A percentile compares a stretch with the other conserved stretches of the same genome.
phyloP scores from a whole-genome alignment of 2,329 filamentous ascomycete genomes.

The Fusarium vanettenii region DNA sequence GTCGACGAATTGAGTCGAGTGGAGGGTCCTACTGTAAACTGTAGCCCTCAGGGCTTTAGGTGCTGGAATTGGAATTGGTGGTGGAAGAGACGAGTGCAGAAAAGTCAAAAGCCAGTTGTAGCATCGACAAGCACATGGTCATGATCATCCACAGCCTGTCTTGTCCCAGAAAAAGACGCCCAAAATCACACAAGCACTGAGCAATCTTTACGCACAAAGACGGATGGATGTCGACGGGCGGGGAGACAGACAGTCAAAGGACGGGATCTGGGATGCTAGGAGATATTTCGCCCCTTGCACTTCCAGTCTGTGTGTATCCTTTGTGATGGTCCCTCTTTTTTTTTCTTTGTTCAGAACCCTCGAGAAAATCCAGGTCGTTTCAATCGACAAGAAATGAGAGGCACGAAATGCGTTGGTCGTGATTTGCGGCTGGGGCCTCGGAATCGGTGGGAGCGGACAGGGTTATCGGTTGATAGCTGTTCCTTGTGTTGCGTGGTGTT shows the following conservation, averaged over 20 bases:
- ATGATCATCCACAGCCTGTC: neutral
- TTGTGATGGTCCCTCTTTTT: neutral
- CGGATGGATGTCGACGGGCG: conserved; percentile 7
- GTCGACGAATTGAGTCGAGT: conserved; percentile 1
- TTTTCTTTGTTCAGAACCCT: conserved; percentile 20
- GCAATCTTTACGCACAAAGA: conserved; percentile 21
- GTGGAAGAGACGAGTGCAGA: conserved; percentile 2
- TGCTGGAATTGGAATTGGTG: conserved; percentile 6
- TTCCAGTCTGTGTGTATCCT: conserved; percentile 2
- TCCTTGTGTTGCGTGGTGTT: conserved; percentile 28
- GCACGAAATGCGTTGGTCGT: conserved; percentile 19
- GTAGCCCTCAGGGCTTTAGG: conserved; percentile 4
- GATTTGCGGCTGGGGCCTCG: conserved; percentile 6
- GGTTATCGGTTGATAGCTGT: conserved; percentile 28
- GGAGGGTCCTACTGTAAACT: conserved; percentile 2
- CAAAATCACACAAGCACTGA: conserved; percentile 27
- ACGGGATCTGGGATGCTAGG: conserved; percentile 16
- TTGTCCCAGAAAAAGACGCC: neutral
- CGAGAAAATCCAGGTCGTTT: conserved; percentile 1
- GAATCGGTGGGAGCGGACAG: conserved; percentile 25
- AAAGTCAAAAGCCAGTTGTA: conserved; percentile 16
- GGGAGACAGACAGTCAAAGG: conserved; percentile 17
- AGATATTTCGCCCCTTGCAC: conserved; percentile 34
- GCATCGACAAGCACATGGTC: conserved; percentile 25
- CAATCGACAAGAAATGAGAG: conserved; percentile 4